phyloP scores from a whole-genome alignment of 805 yeast genomes.

The Cyberlindnera galapagoensis region DNA sequence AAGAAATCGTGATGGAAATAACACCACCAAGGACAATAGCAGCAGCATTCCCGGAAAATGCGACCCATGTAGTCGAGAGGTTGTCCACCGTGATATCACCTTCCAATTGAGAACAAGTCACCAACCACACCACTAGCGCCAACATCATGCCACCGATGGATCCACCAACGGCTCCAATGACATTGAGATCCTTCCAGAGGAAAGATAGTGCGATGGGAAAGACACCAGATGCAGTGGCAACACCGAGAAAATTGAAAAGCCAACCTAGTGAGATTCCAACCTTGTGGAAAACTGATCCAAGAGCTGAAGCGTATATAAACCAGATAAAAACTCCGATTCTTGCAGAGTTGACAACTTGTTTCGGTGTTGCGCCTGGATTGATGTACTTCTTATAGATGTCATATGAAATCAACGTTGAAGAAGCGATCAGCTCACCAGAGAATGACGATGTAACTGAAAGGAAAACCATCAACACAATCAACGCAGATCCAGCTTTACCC shows the following conservation, averaged over 20 bases:
- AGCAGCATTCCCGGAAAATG: slow-evolving; percentile 35
- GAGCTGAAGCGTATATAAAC: slow-evolving; percentile 30
- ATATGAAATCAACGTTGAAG: slow-evolving; percentile 37
- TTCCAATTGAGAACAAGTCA: slow-evolving; percentile 28
- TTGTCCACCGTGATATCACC: slow-evolving; percentile 32
- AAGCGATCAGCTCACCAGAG: slow-evolving; percentile 36
- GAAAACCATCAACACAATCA: slow-evolving; percentile 36
- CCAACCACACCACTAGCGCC: slow-evolving; percentile 34
- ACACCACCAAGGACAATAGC: slow-evolving; percentile 33
- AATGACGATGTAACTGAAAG: slow-evolving; percentile 36
- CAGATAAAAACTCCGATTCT: slow-evolving; percentile 36
- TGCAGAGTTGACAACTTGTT: slow-evolving; percentile 34
- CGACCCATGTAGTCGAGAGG: slow-evolving; percentile 32
- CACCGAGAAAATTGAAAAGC: slow-evolving; percentile 36
- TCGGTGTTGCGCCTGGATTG: slow-evolving; percentile 36
- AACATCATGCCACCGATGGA: slow-evolving; percentile 30
- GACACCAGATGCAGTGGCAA: slow-evolving; percentile 36
- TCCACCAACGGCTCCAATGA: slow-evolving; percentile 32
- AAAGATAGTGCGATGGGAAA: slow-evolving; percentile 33
- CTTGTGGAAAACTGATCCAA: slow-evolving; percentile 32
- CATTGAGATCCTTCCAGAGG: slow-evolving; percentile 33
- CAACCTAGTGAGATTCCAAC: slow-evolving; percentile 32
- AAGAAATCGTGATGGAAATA: slow-evolving; percentile 26
- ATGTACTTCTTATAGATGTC: slow-evolving; percentile 41
- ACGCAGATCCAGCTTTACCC: slow-evolving; percentile 37